These are phyloP conservation scores for Colletotrichum spaethianum DNA, from an alignment of 2,329 filamentous ascomycete species.

Conservation along the genomic window DNA sequence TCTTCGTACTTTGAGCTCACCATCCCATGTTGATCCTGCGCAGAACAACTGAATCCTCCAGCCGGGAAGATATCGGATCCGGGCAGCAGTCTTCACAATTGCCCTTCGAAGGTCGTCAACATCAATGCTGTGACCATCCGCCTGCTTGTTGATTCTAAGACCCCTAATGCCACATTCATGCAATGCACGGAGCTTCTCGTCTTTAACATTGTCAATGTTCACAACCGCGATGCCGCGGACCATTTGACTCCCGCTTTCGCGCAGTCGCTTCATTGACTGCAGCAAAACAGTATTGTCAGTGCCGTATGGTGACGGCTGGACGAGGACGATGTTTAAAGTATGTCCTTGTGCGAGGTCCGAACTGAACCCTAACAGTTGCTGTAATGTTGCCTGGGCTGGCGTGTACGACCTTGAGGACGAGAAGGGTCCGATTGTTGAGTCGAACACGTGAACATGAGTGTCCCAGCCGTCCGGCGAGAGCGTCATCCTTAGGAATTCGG, in stretches of 20 bases:
- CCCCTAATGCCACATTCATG: not conserved
- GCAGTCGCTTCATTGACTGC: not conserved
- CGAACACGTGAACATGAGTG: conserved; percentile 40
- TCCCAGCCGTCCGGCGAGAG: conserved; percentile 22
- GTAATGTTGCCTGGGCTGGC: conserved; percentile 19
- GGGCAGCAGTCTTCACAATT: not conserved
- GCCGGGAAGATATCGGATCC: not conserved
- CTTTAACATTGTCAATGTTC: not conserved
- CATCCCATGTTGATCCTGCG: conserved; percentile 12
- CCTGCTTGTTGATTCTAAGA: conserved; percentile 18
- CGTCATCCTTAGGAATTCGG: not conserved
- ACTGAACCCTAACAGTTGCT: conserved; percentile 4
- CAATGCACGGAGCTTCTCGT: conserved; percentile 8
- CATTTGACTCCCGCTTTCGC: not conserved
- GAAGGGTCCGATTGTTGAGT: conserved; percentile 27
- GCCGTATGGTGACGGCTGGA: conserved; percentile 24
- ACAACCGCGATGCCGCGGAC: conserved; percentile 20
- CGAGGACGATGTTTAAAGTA: not conserved
- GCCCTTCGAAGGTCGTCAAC: not conserved
- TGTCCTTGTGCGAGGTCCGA: not conserved
- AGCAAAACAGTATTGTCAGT: conserved; percentile 6
- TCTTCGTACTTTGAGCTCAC: not conserved
- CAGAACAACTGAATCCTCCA: conserved; percentile 23
- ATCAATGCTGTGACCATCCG: conserved; percentile 1
- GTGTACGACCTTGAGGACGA: conserved; percentile 26